Percentiles rank a stretch among this genome's conserved stretches.
Conservation (phyloP, 371 early-diverging fungal species). For the Rhizopus microsporus region DNA sequence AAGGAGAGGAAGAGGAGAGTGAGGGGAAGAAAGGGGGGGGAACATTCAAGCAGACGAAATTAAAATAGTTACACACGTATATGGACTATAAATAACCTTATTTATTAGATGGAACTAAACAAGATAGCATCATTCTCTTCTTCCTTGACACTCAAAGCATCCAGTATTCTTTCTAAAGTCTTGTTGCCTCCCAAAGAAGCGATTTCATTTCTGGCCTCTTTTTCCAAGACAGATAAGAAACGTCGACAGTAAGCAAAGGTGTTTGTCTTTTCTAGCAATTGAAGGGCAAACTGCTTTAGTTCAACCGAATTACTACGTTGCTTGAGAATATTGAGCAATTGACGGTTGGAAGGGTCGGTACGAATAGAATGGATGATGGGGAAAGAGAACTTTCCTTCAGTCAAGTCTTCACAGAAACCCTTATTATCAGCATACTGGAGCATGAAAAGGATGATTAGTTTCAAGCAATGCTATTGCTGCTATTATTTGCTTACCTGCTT, state of each 20-base stretch:
- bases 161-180: conserved; percentile 60
- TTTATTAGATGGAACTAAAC: neutral
- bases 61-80: neutral
- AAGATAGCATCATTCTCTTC: neutral
- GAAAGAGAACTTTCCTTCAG: conserved; percentile 98
- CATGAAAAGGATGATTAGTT: neutral
- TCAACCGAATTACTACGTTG: conserved; percentile 81
- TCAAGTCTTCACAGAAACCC: conserved; percentile 96
- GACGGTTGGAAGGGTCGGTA: conserved; percentile 59
- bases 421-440: conserved; percentile 84
- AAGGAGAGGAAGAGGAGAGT: neutral
- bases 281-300: conserved; percentile 85
- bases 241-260: conserved; percentile 80
- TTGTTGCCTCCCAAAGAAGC: conserved; percentile 74
- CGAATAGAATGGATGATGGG: conserved; percentile 90
- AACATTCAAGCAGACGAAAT: neutral
- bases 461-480: neutral
- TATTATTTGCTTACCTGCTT: conserved; percentile 52
- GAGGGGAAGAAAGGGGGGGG: neutral
- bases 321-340: conserved; percentile 80
- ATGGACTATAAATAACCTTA: conserved; percentile 2
- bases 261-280: conserved; percentile 71
- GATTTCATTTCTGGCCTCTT: conserved; percentile 62
- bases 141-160: conserved; percentile 6
- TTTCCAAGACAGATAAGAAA: conserved; percentile 63